Percentiles rank a stretch among this genome's conserved stretches.
These are phyloP conservation scores for Blastocystis sp. DNA, from an alignment of 352 stramenopile genomes.

Conservation along the genomic window DNA sequence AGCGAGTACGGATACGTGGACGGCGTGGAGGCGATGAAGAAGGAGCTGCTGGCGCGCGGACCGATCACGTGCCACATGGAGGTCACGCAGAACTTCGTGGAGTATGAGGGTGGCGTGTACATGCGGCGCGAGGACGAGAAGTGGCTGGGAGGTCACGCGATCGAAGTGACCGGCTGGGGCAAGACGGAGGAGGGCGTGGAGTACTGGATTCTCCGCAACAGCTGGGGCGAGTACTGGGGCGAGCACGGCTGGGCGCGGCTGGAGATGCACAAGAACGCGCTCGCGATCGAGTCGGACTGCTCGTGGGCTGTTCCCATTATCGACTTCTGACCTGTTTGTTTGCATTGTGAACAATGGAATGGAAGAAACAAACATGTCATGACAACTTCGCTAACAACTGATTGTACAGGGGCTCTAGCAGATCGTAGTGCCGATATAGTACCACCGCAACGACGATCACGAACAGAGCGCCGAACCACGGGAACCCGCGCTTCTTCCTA, in stretches of 20 bases:
- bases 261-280: conserved; percentile 75
- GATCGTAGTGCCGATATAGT: neutral
- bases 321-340: conserved; percentile 40
- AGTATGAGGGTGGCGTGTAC: conserved; percentile 72
- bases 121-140: conserved; percentile 68
- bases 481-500: neutral
- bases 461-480: neutral
- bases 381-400: neutral
- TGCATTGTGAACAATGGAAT: neutral
- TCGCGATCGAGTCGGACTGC: conserved; percentile 68
- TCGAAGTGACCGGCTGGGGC: conserved; percentile 74
- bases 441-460: neutral
- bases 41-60: conserved; percentile 77
- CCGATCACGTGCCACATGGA: conserved; percentile 77
- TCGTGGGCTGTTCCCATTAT: conserved; percentile 73
- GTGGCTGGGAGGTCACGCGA: conserved; percentile 74
- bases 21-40: conserved; percentile 75
- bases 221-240: conserved; percentile 79
- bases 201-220: conserved; percentile 81
- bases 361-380: neutral
- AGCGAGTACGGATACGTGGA: conserved; percentile 76
- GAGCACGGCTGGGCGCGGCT: conserved; percentile 81
- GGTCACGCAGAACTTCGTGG: conserved; percentile 68
- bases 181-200: conserved; percentile 71
- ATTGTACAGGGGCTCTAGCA: neutral